A percentile compares a stretch with the other conserved stretches of the same genome.
These are phyloP conservation scores for Mucor saturninus DNA, from an alignment of 371 early-diverging fungal species.

Conservation along the genomic window DNA sequence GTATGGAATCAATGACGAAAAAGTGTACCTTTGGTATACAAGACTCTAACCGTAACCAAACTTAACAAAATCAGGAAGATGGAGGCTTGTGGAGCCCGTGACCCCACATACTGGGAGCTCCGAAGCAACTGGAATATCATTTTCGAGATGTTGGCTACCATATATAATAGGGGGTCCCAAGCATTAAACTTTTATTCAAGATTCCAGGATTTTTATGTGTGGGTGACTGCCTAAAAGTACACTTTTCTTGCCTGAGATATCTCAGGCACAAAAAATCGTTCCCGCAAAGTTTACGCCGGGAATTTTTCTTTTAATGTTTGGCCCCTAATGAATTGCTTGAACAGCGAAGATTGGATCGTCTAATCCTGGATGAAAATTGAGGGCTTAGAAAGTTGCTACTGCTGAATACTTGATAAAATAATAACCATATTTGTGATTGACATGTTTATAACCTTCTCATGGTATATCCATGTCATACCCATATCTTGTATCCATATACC, in stretches of 20 bases:
- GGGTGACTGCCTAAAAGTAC: no score
- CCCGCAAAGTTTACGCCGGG: no score
- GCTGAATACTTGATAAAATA: conserved; percentile 19
- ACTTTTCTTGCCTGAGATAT: no score
- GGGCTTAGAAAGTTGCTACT: conserved; percentile 18
- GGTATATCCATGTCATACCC: conserved; percentile 14
- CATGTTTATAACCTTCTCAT: conserved; percentile 20
- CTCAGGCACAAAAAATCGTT: no score
- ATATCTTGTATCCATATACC: conserved; percentile 19
- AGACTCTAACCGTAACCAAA: conserved; percentile 8
- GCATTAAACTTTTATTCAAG: no score
- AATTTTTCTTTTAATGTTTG: no score
- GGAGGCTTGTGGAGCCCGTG: conserved; percentile 16
- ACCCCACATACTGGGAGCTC: conserved; percentile 14
- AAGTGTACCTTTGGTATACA: conserved; percentile 20
- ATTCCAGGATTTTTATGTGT: no score
- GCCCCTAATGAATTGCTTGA: conserved; percentile 18
- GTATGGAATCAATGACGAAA: conserved; percentile 18
- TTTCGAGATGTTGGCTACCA: conserved; percentile 23
- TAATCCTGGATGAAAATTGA: conserved; percentile 18
- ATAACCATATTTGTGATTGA: conserved; percentile 20
- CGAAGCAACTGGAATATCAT: conserved; percentile 10
- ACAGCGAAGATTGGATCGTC: conserved; percentile 15
- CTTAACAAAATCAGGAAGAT: conserved; percentile 9
- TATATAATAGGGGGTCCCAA: no score